Evolutionary conservation across 106 monocot genomes (phyloP).

Genomic region (Platanthera guangdongensis): DNA sequence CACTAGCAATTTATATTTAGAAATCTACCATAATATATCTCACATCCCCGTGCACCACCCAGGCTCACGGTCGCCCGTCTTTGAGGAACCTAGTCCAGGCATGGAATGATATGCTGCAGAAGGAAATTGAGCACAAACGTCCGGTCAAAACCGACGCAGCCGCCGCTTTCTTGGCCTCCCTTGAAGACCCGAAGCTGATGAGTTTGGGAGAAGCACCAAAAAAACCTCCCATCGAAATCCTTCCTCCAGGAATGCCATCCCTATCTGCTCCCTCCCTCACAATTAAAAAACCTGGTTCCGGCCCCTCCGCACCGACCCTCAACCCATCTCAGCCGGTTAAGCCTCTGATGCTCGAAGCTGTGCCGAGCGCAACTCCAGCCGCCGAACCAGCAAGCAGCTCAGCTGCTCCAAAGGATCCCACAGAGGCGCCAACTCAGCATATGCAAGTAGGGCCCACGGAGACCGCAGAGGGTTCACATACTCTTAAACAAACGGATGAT

Average conservation of each 20-base stretch:
- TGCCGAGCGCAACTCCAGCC: not conserved
- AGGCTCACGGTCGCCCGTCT: conserved; percentile 86
- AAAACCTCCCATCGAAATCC: conserved; percentile 93
- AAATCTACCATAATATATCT: not conserved
- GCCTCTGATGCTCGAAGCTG: conserved; percentile 26
- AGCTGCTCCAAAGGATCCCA: not conserved
- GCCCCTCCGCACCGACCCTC: not conserved
- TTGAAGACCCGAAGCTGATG: conserved; percentile 90
- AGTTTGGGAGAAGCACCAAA: conserved; percentile 72
- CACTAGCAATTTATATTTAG: not conserved
- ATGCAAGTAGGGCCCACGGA: not conserved
- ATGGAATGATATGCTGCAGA: conserved; percentile 87
- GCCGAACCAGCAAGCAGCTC: not conserved
- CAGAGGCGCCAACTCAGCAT: not conserved
- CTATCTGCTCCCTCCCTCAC: conserved; percentile 65
- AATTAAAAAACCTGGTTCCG: conserved; percentile 48
- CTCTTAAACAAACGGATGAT: not conserved
- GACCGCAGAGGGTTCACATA: not conserved
- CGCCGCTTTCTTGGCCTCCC: conserved; percentile 74
- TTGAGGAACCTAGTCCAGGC: conserved; percentile 53
- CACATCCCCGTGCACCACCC: not conserved
- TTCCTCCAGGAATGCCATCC: conserved; percentile 95
- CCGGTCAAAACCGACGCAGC: conserved; percentile 76
- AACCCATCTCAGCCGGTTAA: conserved; percentile 5
- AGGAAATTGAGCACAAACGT: conserved; percentile 55